Evolutionary conservation across 2,329 filamentous ascomycete species (phyloP), one percentile per base, ranked within the genome.

Genomic region (Daldinia eschscholtzii): DNA sequence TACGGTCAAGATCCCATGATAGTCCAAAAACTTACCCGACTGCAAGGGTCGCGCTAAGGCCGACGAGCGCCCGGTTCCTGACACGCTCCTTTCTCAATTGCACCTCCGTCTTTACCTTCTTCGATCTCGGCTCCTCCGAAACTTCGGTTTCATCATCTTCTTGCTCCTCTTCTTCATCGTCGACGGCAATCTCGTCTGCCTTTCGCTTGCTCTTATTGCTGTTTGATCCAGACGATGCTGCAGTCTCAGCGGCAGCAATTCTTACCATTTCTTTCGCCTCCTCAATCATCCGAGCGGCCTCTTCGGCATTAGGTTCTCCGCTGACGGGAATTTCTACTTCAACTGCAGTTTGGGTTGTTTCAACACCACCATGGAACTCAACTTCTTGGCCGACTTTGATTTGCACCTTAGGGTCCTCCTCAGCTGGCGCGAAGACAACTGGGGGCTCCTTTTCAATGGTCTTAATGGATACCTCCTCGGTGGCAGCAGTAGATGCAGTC

Each of bases 231-330:
- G 81, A 77, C 42, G 81, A 77, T 42, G 81, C 79, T 6, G 84
- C 68, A 77, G 76, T 71, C 82, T 83, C 81, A 64, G 86, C 87
- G 67, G 90, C 85, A 35, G 90, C 90, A 72, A 89, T 89, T 70
- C 92, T 87, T 4, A 98, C 94, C 93, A 98, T 97, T 73, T 91
- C 88, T 82, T 91, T 93, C 35, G 96, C 96, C 76, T 93, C 90
- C 30, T 90, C 90, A 66, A 98, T 91, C 91, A 98, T 94, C 62
- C 90, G 88, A 64, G 92, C 87, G 1, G 94, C 91, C 75, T 96
- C 92, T 71, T 94, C 92, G 0, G 93, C 89, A 12, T 90, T 88
- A 0, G 92, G 91, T 7, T 94, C 85, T 68, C 93, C 88, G 9
- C 88, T 85, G 3, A 87, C 73, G 13, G 94, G 92, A 76, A 96